Conservation (phyloP, 306 rosid genomes). For the Cicer arietinum region DNA sequence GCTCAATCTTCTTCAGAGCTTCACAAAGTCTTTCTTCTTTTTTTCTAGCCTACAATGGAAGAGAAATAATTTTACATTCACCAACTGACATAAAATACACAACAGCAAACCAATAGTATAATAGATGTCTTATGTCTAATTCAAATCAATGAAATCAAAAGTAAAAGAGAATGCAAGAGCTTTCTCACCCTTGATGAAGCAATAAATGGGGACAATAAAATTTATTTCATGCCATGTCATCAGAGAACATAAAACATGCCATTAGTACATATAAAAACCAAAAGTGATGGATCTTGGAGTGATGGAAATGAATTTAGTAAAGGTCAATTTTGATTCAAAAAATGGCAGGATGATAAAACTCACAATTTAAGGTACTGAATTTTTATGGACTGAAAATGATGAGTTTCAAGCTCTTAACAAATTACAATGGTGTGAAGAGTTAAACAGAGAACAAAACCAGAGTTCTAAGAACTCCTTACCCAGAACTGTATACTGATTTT, state of each 20-base stretch:
- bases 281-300: conserved; percentile 18
- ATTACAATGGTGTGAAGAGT: no score
- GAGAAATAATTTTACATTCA: conserved; percentile 36
- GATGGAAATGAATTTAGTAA: conserved; percentile 18
- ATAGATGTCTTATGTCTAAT: conserved; percentile 4
- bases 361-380: no score
- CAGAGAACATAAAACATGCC: conserved; percentile 5
- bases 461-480: no score
- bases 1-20: conserved; percentile 85
- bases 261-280: conserved; percentile 2
- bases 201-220: conserved; percentile 2
- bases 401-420: no score
- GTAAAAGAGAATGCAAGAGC: conserved; percentile 11
- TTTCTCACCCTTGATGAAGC: conserved; percentile 27
- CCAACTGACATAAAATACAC: conserved; percentile 12
- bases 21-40: conserved; percentile 76
- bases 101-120: conserved; percentile 15
- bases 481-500: no score
- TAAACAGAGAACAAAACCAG: no score
- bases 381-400: no score
- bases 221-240: conserved; percentile 27
- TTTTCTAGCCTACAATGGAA: conserved; percentile 66
- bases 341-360: background rate
- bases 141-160: conserved; percentile 16
- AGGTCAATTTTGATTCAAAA: conserved; percentile 29